Conservation (phyloP, 345 rosid species). For the Carallia pectinifolia region DNA sequence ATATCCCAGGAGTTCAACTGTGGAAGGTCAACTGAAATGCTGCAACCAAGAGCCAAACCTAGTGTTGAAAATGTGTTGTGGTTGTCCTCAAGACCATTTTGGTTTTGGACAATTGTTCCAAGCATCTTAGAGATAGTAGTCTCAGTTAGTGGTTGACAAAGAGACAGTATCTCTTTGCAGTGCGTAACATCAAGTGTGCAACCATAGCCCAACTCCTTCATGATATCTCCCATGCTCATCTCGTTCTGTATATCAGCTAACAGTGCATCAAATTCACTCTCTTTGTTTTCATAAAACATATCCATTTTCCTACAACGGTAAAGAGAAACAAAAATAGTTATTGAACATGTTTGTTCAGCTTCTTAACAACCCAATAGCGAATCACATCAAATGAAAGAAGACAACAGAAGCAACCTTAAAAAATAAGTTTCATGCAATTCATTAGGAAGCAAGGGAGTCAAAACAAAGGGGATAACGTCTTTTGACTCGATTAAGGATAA, state of each 20-base stretch:
- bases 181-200: slow-evolving; percentile 67
- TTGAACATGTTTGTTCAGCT: not conserved
- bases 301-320: slow-evolving; percentile 46
- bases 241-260: slow-evolving; percentile 87
- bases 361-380: not conserved
- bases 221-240: slow-evolving; percentile 64
- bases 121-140: slow-evolving; percentile 64
- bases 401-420: slow-evolving; percentile 47
- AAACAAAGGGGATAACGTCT: slow-evolving; percentile 48
- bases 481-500: slow-evolving; percentile 55
- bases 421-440: slow-evolving; percentile 48
- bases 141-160: slow-evolving; percentile 69
- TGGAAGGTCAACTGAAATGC: slow-evolving; percentile 47
- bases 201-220: slow-evolving; percentile 88
- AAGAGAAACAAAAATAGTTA: slow-evolving; percentile 12
- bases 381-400: slow-evolving; percentile 3
- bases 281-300: slow-evolving; percentile 40
- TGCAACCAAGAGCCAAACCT: slow-evolving; percentile 63
- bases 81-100: slow-evolving; percentile 54
- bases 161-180: slow-evolving; percentile 74
- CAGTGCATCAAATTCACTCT: slow-evolving; percentile 69
- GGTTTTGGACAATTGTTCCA: slow-evolving; percentile 52
- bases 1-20: slow-evolving; percentile 66
- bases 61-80: slow-evolving; percentile 63
- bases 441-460: slow-evolving; percentile 62